Base-by-base conservation (phyloP, 306 rosid species). In the Morella rubra region DNA sequence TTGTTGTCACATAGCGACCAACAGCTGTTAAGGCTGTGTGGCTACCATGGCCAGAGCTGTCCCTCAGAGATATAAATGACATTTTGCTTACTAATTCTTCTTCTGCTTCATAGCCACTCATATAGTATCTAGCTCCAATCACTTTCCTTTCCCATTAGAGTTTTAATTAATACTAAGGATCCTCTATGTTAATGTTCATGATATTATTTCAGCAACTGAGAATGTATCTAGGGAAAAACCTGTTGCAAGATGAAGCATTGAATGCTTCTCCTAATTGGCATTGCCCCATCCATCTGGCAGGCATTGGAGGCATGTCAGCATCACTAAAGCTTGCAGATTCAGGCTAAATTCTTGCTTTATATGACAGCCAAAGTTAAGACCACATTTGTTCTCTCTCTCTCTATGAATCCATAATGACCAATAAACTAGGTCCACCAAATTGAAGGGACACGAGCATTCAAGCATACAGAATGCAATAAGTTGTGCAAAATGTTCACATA, bases 111-210 rank as follows among this genome's bases (percentile, higher is more conserved):
- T 83, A 88, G 44, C 93, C 97, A 75, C 91, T 84, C 81, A 76
- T 68, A n/a, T 91, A 91, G 82, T 91, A 91, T 85, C 92, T 89
- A 20, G 97, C 97, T 62, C 97, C 93, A 80, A 91, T 91, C 86
- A 91, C 73, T 83, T 91, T 91, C 87, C 97, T 91, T 14, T 73
- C 22, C 56, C 79, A 77, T 81, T 42, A 81, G 73, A 76, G 67
- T 73, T 72, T 75, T 77, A 81, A 75, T 84, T 24, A 80, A 62
- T 76, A 69, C 72, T 16, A 42, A 81, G 72, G 79, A 74, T 19
- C 24, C 58, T 24, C 12, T 61, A 24, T n/a, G 10, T 44, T 66
- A 59, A n/a, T 32, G 51, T 68, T 14, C 24, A 50, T 54, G 12
- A 78, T 67, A 80, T 59, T 68, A 82, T 74, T 66, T 37, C 24